Base-by-base conservation (phyloP, 2,329 filamentous ascomycete species). In the Bipolaris bicolor region DNA sequence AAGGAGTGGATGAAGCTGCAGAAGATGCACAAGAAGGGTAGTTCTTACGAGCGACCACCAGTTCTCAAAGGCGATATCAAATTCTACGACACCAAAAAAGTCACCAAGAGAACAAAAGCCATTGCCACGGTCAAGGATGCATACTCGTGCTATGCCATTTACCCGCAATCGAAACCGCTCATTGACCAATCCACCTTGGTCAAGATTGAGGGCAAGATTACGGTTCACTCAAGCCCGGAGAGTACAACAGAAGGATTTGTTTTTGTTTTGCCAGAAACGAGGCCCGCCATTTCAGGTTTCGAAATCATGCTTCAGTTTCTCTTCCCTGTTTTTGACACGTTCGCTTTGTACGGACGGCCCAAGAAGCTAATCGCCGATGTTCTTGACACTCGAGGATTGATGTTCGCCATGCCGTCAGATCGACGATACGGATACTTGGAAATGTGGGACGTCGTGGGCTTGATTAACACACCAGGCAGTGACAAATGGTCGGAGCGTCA, bases 371-470 rank as follows among this genome's bases (percentile, higher is more conserved):
- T 97, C 33, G 92, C 95, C 2, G 96, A 96, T 71, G 89, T 90
- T 0, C 84, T 93, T 43, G 93, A 98, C 76, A 83, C 90, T 3
- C 87, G 92, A 44, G 96, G 95, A 55, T 83, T 99, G 63, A 99
- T 99, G 95, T 99, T 98, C 76, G 95, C 93, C 5, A 96, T 99
- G 88, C 94, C 95, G 0, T 91, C 90, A 67, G 88, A 95, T 66
- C 87, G 88, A 51, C 86, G 90, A 63, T 96, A 96, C 69, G 93
- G 94, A 0, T 98, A 98, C 70, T 79, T 99, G 24, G 95, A 98
- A 70, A 87, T 92, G 34, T 78, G 93, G 54, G 95, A 99, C 72
- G 91, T 98, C 15, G 88, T 89, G 3, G 84, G 84, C 51, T 80
- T 98, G 40, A 92, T 99, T 60, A 83, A 90, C 61, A 88, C 89